Percentiles rank a stretch among this genome's conserved stretches.
phyloP scores from a whole-genome alignment of 2,329 filamentous ascomycete species.

The Beauveria medogensis region DNA sequence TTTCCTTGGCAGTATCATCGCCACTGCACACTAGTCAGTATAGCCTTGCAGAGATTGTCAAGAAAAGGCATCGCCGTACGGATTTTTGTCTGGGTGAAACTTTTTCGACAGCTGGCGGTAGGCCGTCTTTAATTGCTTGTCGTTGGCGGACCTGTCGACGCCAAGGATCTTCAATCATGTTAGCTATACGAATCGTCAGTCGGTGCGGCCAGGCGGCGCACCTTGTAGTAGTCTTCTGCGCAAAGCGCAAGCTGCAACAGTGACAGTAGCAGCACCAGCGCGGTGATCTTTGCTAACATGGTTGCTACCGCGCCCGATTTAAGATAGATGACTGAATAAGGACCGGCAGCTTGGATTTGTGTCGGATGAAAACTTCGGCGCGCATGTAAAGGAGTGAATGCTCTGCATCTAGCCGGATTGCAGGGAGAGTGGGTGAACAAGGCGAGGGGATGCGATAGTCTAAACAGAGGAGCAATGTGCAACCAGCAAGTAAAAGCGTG shows the following conservation, averaged over 20 bases:
- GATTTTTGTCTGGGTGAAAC: slow-evolving; percentile 96
- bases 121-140: slow-evolving; percentile 86
- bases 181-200: background rate
- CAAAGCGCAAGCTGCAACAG: slow-evolving; percentile 48
- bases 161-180: slow-evolving; percentile 57
- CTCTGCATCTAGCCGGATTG: background rate
- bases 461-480: background rate
- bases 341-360: background rate
- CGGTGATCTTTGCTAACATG: slow-evolving; percentile 46
- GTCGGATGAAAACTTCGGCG: background rate
- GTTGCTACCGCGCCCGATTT: slow-evolving; percentile 15
- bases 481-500: background rate
- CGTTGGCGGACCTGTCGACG: slow-evolving; percentile 68
- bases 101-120: slow-evolving; percentile 91
- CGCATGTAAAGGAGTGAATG: background rate
- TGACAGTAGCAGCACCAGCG: slow-evolving; percentile 43
- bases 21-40: slow-evolving; percentile 41
- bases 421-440: background rate
- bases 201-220: slow-evolving; percentile 23
- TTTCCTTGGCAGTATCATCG: slow-evolving; percentile 72
- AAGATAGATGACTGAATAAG: background rate
- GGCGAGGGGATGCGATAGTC: background rate
- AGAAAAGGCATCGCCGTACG: slow-evolving; percentile 46
- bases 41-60: background rate
- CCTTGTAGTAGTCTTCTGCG: slow-evolving; percentile 74